phyloP scores from a whole-genome alignment of 148 eudicot species.

The Chenopodium quinoa region DNA sequence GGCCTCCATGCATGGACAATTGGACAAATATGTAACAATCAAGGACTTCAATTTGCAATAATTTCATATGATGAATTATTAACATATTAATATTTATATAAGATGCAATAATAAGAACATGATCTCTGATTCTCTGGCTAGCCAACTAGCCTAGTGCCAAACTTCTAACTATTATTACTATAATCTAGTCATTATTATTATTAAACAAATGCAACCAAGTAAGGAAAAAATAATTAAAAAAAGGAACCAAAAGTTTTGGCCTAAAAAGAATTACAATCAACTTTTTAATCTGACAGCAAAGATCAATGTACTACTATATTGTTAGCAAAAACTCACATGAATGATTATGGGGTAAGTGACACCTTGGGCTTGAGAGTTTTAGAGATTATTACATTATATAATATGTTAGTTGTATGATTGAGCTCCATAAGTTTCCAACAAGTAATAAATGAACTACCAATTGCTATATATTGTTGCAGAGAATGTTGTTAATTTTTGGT shows the following conservation, averaged over 20 bases:
- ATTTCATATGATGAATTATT: background rate
- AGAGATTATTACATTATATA: constrained; percentile 3
- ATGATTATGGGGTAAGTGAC: constrained; percentile 21
- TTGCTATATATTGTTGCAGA: constrained; percentile 5
- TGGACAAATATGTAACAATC: background rate
- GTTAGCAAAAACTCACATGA: constrained; percentile 19
- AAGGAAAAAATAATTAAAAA: background rate
- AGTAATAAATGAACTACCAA: background rate
- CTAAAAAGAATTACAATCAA: constrained; percentile 23
- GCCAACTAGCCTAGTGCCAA: background rate
- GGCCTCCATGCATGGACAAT: background rate
- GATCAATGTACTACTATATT: constrained; percentile 11
- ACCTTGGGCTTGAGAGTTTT: background rate
- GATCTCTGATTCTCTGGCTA: background rate
- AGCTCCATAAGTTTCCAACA: constrained; percentile 12
- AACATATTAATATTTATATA: background rate
- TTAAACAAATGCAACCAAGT: no score
- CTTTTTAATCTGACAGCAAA: constrained; percentile 2
- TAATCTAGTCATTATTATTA: no score
- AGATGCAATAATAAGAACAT: background rate
- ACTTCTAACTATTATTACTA: background rate
- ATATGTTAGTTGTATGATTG: background rate
- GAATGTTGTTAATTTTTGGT: background rate
- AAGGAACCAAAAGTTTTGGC: constrained; percentile 12
- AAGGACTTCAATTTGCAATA: background rate